Evolutionary conservation across 176 grass and related monocot genomes (phyloP).

Genomic region (Oryza meridionalis): DNA sequence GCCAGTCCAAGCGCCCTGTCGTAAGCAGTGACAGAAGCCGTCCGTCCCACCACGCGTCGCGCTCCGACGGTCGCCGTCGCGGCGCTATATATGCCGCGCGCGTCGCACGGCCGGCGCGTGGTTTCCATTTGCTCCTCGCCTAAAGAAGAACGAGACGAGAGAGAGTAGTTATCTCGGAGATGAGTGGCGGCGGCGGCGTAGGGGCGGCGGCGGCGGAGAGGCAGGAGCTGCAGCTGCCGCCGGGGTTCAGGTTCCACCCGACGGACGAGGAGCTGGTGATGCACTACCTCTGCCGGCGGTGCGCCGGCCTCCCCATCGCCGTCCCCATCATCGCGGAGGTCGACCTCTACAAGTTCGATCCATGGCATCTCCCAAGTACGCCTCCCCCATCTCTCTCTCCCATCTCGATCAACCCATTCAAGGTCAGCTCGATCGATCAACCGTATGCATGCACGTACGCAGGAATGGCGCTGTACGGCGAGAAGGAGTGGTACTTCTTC

Average conservation of each 20-base stretch:
- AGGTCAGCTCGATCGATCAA: no score
- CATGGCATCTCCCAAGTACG: slow-evolving; percentile 77
- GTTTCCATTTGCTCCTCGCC: slow-evolving; percentile 39
- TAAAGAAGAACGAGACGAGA: no score
- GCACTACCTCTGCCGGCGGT: slow-evolving; percentile 70
- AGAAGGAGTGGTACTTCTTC: slow-evolving; percentile 95
- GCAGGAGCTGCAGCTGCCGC: slow-evolving; percentile 71
- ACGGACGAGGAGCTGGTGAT: slow-evolving; percentile 89
- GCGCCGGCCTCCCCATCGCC: slow-evolving; percentile 52
- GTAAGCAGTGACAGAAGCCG: slow-evolving; percentile 59
- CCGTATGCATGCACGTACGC: no score
- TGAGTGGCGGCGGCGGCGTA: slow-evolving; percentile 39
- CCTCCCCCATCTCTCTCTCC: rapidly evolving
- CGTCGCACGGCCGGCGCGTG: slow-evolving; percentile 10
- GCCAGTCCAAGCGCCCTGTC: slow-evolving; percentile 37
- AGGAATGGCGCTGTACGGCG: slow-evolving; percentile 74
- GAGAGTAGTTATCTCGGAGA: not conserved
- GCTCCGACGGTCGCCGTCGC: not conserved
- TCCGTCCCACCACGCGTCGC: slow-evolving; percentile 24
- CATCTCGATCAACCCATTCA: no score
- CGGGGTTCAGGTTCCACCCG: slow-evolving; percentile 94
- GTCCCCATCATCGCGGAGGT: slow-evolving; percentile 89
- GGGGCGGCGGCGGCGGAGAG: not conserved
- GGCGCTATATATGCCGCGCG: slow-evolving; percentile 48
- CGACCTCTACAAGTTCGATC: slow-evolving; percentile 89